phyloP scores from a whole-genome alignment of 306 rosid genomes.

The Glycyrrhiza uralensis region DNA sequence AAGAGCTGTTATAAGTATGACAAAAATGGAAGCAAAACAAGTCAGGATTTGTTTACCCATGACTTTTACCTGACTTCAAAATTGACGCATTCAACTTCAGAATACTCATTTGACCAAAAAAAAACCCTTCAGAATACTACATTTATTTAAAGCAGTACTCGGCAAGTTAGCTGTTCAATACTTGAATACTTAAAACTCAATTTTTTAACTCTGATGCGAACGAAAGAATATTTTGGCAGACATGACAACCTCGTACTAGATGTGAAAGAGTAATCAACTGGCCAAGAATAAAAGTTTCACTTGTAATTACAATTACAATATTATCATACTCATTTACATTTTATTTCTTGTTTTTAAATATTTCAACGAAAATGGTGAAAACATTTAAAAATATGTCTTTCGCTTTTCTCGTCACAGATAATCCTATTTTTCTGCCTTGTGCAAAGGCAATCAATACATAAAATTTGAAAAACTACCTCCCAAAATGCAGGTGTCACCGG shows the following conservation, averaged over 20 bases:
- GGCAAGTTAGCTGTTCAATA: no score
- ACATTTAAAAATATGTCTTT: neutral
- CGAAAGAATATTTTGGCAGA: no score
- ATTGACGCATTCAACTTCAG: neutral
- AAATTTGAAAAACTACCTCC: neutral
- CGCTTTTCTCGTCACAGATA: neutral
- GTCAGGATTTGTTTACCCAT: neutral
- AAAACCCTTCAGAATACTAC: no score
- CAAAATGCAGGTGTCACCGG: neutral
- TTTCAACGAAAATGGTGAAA: neutral
- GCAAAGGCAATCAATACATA: neutral
- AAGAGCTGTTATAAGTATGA: constrained; percentile 18
- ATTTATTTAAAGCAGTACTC: no score
- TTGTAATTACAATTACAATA: no score
- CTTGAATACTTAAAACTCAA: no score
- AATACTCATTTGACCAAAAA: no score
- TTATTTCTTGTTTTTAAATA: neutral
- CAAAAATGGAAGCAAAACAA: neutral
- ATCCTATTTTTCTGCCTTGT: neutral
- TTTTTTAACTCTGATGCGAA: no score
- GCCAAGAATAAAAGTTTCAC: neutral
- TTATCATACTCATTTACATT: neutral
- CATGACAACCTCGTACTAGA: neutral
- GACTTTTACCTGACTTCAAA: neutral
- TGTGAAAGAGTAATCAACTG: neutral